Base-by-base conservation (phyloP, 1,284 basidiomycete genomes). In the Coniferiporia sulphurascens region DNA sequence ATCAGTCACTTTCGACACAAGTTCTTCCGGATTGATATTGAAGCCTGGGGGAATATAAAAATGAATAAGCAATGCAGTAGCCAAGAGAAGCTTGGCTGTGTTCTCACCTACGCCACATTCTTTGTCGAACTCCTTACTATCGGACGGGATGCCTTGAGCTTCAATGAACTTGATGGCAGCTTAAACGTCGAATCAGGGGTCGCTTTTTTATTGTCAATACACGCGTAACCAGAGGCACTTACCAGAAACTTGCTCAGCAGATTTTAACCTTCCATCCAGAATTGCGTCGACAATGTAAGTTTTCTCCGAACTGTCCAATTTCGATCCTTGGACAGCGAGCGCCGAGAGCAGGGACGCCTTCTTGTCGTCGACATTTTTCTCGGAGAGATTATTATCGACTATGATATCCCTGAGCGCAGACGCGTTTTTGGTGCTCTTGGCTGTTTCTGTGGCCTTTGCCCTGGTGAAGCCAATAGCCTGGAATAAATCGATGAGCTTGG, bases 231-330 rank as follows among this genome's bases (percentile, higher is more conserved):
- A 8, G 9, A 8, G 3, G 38, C 38, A 73, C 84, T 65, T 67
- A 93, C 93, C 94, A 58, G 84, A 81, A 41, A 97, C 85, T 76
- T 98, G 95, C 70, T 98, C 96, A 5, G 85, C 82, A 44, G 83
- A 85, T 75, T 89, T 91, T 62, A 99, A 72, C 65, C 84, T 83
- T 21, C 83, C 87, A 61, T 86, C 82, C 22, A 87, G 70, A 65
- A 98, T 87, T 62, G 82, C 85, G 35, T 77, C 73, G 44, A 94
- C 79, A 17, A 90, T 74, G 70, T 88, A 95, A 56, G 76, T 78
- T 66, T 84, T 81, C 70, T 85, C 83, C n/a, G 74, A 74, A 43
- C 79, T 74, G 22, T 66, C 79, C 63, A 80, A 71, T 70, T 91
- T 93, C 21, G 78, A 73, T 13, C 88, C 77, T 51, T 83, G 81